Evolutionary conservation across 345 rosid genomes (phyloP).

Genomic region (Pistacia vera): DNA sequence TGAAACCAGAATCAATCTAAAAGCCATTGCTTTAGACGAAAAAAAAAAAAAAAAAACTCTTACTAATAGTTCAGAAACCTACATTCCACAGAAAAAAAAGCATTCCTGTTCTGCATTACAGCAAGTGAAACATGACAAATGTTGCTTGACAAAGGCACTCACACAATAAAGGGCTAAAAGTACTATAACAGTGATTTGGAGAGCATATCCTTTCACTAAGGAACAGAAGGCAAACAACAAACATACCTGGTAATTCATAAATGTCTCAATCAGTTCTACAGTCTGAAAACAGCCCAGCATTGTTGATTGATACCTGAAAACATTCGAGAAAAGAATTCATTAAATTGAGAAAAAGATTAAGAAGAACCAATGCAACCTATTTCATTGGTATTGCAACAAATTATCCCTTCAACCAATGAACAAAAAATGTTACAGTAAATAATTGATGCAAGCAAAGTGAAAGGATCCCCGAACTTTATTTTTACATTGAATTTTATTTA

Average conservation of each 20-base stretch:
- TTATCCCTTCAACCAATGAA: background rate
- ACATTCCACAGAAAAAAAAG: too few species aligned
- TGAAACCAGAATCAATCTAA: background rate
- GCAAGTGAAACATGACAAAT: background rate
- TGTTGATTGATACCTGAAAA: slow-evolving; percentile 93
- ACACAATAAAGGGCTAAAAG: background rate
- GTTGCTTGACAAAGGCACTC: background rate
- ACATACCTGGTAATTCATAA: slow-evolving; percentile 97
- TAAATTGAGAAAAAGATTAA: background rate
- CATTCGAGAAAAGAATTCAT: background rate
- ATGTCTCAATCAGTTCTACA: slow-evolving; percentile 93
- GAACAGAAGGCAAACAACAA: background rate
- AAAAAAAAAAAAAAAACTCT: too few species aligned
- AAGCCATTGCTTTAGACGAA: too few species aligned
- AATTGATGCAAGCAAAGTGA: background rate
- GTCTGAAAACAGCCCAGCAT: slow-evolving; percentile 91
- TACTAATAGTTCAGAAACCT: too few species aligned
- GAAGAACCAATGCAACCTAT: background rate
- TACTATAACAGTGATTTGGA: background rate
- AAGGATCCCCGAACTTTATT: background rate
- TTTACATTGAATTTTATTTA: background rate
- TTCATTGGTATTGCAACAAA: background rate
- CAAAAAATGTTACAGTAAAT: background rate
- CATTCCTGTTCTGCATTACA: background rate
- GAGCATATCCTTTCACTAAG: background rate